These are phyloP conservation scores for Penicillium fuscoglaucum DNA, from an alignment of 2,329 filamentous ascomycete species.

Conservation along the genomic window DNA sequence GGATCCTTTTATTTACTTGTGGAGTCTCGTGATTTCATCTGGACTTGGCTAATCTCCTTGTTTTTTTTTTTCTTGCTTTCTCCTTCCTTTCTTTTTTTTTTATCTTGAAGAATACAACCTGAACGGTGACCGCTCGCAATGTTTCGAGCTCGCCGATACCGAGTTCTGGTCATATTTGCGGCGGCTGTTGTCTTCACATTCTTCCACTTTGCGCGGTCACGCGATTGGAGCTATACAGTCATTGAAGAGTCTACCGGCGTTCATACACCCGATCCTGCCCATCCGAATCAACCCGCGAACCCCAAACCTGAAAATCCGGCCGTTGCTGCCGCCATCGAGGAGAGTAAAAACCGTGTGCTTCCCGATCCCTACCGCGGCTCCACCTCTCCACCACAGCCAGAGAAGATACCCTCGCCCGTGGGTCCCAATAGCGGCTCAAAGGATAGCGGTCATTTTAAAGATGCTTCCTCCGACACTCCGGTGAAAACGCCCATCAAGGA, in stretches of 20 bases:
- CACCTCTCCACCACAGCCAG: conserved; percentile 14
- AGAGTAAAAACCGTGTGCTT: conserved; percentile 15
- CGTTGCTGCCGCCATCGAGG: conserved; percentile 8
- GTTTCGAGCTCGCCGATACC: conserved; percentile 52
- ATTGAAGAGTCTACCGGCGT: conserved; percentile 13
- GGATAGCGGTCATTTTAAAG: not conserved
- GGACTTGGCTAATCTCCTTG: conserved; percentile 4
- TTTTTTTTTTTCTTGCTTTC: conserved; percentile 2
- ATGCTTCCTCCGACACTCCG: not conserved
- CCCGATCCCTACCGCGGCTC: conserved; percentile 16
- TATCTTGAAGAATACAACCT: not conserved
- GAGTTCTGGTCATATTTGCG: conserved; percentile 48
- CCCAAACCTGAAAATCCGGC: not conserved
- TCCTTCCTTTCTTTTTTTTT: not conserved
- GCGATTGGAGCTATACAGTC: conserved; percentile 35
- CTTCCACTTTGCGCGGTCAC: conserved; percentile 53
- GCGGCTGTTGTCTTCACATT: conserved; percentile 47
- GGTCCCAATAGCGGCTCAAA: conserved; percentile 10
- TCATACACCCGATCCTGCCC: conserved; percentile 7
- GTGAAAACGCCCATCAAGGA: conserved; percentile 11
- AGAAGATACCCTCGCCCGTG: conserved; percentile 4
- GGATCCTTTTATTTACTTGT: conserved; percentile 9
- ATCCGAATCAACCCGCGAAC: conserved; percentile 8
- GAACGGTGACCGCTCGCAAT: conserved; percentile 34
- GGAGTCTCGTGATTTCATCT: conserved; percentile 16